Base-by-base conservation (phyloP, 2,329 filamentous ascomycete genomes). In the Cadophora sp. region DNA sequence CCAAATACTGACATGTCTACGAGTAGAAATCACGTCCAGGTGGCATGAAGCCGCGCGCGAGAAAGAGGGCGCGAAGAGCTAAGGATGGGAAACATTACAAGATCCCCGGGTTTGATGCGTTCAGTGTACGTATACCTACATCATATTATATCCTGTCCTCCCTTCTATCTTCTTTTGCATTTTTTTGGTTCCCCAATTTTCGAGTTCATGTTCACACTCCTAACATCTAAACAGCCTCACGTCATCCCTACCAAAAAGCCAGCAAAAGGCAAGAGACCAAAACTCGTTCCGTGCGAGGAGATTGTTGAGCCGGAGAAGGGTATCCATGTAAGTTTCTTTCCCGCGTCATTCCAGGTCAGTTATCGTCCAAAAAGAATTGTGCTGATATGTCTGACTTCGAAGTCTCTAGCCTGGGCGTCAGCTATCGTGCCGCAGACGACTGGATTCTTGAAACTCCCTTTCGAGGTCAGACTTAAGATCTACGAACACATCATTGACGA, bases 331-430 rank as follows among this genome's bases (percentile, higher is more conserved):
- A 62, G 58, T 59, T 20, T 41, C 58, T 16, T 48, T 36, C n/a
- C n/a, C n/a, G n/a, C n/a, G n/a, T n/a, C n/a, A n/a, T n/a, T n/a
- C n/a, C n/a, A n/a, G n/a, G n/a, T n/a, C n/a, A n/a, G n/a, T n/a
- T n/a, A n/a, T n/a, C n/a, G n/a, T n/a, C n/a, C n/a, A n/a, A n/a
- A n/a, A 30, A 30, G 27, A 30, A 30, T 30, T 30, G 27, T n/a
- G 45, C 33, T 48, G 4, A 30, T 6, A 51, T 24, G n/a, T 33
- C 27, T 59, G 20, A 9, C 6, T 20, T 36, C 3, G 14, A 16
- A 68, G 66, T 67, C 64, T 24, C 6, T 48, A 2, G 67, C 59
- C 22, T 69, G 67, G 67, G 67, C 65, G 13, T 20, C 55, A 51
- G 53, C 67, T 7, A 65, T 69, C 3, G 33, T 36, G 5, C 51